A percentile compares a stretch with the other conserved stretches of the same genome.
phyloP scores from a whole-genome alignment of 257 asterid genomes.

The Solanum ossicruentum region DNA sequence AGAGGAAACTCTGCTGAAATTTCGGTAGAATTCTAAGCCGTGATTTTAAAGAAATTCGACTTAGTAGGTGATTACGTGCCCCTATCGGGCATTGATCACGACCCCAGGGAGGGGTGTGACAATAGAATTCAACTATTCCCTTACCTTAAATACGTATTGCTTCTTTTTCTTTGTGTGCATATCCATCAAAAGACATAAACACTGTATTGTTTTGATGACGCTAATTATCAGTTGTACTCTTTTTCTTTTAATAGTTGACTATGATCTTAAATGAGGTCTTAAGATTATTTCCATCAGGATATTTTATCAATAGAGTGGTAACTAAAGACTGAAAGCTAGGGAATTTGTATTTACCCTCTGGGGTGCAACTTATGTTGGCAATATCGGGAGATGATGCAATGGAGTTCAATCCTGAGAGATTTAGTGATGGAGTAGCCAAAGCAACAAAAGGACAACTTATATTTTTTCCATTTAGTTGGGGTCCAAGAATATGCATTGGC shows the following conservation, averaged over 20 bases:
- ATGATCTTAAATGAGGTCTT: constrained; percentile 9
- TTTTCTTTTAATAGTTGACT: background rate
- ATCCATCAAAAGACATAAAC: background rate
- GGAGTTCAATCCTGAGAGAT: constrained; percentile 16
- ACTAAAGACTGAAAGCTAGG: background rate
- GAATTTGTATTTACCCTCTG: background rate
- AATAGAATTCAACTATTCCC: background rate
- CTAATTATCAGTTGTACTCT: background rate
- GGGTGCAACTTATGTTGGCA: background rate
- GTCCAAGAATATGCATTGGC: constrained; percentile 11
- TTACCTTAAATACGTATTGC: background rate
- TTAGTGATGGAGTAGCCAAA: constrained; percentile 8
- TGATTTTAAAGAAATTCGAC: no score
- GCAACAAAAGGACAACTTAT: constrained; percentile 8
- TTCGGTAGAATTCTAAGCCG: no score
- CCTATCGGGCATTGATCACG: no score
- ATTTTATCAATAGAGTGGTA: background rate
- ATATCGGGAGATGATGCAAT: constrained; percentile 12
- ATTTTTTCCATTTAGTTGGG: constrained; percentile 6
- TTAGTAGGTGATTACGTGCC: no score
- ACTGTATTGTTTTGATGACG: background rate
- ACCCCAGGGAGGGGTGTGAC: no score
- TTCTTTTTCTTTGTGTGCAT: background rate
- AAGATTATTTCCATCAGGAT: constrained; percentile 8
- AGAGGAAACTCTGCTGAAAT: no score